Evolutionary conservation across 495 filamentous ascomycete genomes (phyloP), one percentile per base, ranked within the genome.

Genomic region (Massariosphaeria phaeospora): DNA sequence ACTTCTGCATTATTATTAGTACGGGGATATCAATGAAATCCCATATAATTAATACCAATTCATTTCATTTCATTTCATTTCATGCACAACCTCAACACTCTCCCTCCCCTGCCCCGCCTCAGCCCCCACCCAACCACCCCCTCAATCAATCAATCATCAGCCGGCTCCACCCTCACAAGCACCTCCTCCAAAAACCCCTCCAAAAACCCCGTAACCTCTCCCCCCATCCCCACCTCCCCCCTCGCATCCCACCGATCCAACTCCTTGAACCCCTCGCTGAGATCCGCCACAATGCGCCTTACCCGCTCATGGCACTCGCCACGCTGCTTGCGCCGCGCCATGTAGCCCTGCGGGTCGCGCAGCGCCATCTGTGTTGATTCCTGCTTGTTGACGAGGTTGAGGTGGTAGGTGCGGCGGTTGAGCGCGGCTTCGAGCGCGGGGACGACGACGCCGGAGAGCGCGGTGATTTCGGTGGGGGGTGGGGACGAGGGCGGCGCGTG

Each of bases 141-240:
- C 13, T 39, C 20, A 39, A 39, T 29, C 11, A 12, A 17, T 44
- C 15, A 57, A 45, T 88, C 86, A 66, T 90, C 86, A 45, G 85
- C 75, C 7, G 88, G 84, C 68, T 96, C 91, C 27, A 97, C 85
- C 29, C 93, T 73, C 6, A 95, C 88, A n/a, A 98, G 76, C 13
- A 97, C 81, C 74, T 97, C 93, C 73, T 98, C 93, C 26, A 98
- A 73, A 56, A 96, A 81, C 1, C 87, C 91, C 68, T 98, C 93
- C 26, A 97, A 71, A 58, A 96, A 93, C 0, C 83, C 84, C 40
- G 81, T 79, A 15, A 96, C 88, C 11, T 87, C 89, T 31, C 84
- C 84, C 3, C 89, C 91, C 93, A 97, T 95, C 0, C 88, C 85
- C 1, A 98, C 88, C 5, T 88, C 85, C 45, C 84, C 84, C 39